Evolutionary conservation across 768 basidiomycete species (phyloP), one percentile per base, ranked within the genome.

Genomic region (Podaxis sp.): DNA sequence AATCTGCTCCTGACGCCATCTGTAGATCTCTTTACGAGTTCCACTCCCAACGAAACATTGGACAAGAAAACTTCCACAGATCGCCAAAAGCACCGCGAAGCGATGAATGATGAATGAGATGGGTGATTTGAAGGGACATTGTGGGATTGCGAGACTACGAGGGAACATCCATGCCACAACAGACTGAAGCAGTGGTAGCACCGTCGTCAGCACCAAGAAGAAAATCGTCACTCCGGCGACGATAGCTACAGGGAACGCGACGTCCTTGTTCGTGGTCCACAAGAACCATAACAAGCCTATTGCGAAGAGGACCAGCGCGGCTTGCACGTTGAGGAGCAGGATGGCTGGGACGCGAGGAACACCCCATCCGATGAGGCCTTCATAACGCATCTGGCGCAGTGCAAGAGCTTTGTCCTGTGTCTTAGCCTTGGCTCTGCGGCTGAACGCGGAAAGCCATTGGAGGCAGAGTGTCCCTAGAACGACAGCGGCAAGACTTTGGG

Each of bases 221-320:
- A 67, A n/a, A 28, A 72, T 59, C 11, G 67, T 64, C 2, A 68
- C 19, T 4, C 68, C 71, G 38, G 74, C 55, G 28, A 72, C 66
- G 26, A 65, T 58, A 26, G 68, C 65, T 4, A 71, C 62, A 9
- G 66, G 48, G 4, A 66, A 55, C 0, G 71, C 71, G 3, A 75
- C 67, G 4, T 54, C 59, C 15, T 51, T 19, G 49, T 71, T 69
- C 39, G 71, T 51, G 2, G 57, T 61, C 73, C 72, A 74, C 9
- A 77, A 65, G 9, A 75, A 64, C 42, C 72, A 67, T 2, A 72
- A 39, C 19, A 76, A 56, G 2, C 75, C 75, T 2, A 63, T 61
- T 39, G 74, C 72, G 63, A 76, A 77, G 4, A 76, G 65, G 4
- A 74, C 63, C 36, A 77, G 59, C 2, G 74, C 69, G 11, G 65